Conservation (phyloP, 2,329 filamentous ascomycete genomes). For the Sclerotinia sclerotiorum region DNA sequence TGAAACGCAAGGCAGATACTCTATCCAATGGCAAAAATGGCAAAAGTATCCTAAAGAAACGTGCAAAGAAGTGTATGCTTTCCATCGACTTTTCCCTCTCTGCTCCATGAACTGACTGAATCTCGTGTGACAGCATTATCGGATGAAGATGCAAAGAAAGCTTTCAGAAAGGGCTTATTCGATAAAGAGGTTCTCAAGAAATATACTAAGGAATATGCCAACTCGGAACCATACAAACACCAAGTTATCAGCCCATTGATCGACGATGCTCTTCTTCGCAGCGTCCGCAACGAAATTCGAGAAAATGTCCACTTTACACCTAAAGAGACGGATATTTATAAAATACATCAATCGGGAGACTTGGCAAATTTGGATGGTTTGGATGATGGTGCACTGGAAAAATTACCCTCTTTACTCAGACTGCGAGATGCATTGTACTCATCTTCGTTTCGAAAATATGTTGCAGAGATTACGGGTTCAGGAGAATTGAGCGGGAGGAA, state of each 20-base stretch:
- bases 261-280: constrained; percentile 76
- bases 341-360: constrained; percentile 97
- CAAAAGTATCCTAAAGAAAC: constrained; percentile 51
- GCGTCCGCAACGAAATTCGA: constrained; percentile 85
- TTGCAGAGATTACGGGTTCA: constrained; percentile 80
- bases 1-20: constrained; percentile 61
- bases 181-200: constrained; percentile 55
- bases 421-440: constrained; percentile 97
- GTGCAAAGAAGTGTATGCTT: constrained; percentile 47
- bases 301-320: constrained; percentile 92
- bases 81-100: constrained; percentile 23
- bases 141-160: constrained; percentile 37
- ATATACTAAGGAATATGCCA: constrained; percentile 62
- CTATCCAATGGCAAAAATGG: constrained; percentile 44
- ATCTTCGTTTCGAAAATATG: constrained; percentile 80
- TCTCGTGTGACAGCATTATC: constrained; percentile 34
- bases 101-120: constrained; percentile 27
- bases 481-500: constrained; percentile 88
- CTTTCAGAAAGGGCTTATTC: constrained; percentile 68
- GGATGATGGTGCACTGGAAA: constrained; percentile 78
- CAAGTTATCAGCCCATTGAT: constrained; percentile 83
- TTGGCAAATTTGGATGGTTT: constrained; percentile 95
- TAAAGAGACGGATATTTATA: constrained; percentile 99
- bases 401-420: constrained; percentile 83
- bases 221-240: constrained; percentile 79